Conservation (phyloP, 2,329 filamentous ascomycete genomes). For the Scleromitrula shiraiana region DNA sequence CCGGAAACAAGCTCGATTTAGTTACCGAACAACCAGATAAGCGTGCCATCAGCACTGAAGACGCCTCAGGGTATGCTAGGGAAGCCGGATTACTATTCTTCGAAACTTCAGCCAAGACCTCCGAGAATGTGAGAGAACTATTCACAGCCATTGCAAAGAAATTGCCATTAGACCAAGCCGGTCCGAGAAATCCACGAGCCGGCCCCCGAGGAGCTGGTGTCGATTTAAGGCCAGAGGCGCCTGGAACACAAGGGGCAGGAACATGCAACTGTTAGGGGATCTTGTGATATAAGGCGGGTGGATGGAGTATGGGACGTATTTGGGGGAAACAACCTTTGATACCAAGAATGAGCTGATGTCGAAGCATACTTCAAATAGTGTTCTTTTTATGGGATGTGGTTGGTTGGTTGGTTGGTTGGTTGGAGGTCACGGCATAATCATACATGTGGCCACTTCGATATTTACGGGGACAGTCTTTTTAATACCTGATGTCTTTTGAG, state of each 20-base stretch:
- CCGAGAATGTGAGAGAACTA: conserved; percentile 89
- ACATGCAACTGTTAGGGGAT: conserved; percentile 54
- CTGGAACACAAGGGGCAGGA: conserved; percentile 49
- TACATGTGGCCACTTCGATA: conserved; percentile 18
- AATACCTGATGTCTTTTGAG: conserved; percentile 28
- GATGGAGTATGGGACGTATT: conserved; percentile 17
- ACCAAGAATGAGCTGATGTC: conserved; percentile 12
- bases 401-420: conserved; percentile 17
- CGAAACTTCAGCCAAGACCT: conserved; percentile 95
- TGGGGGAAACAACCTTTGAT: conserved; percentile 12
- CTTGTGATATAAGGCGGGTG: conserved; percentile 11
- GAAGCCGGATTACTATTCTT: conserved; percentile 96
- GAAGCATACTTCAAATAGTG: conserved; percentile 13
- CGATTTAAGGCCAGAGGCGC: conserved; percentile 49
- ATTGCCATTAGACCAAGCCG: conserved; percentile 88
- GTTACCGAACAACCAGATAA: conserved; percentile 93
- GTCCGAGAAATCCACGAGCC: conserved; percentile 74
- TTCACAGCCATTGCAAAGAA: conserved; percentile 99
- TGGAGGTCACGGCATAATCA: conserved; percentile 10
- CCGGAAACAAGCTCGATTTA: conserved; percentile 95
- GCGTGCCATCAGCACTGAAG: conserved; percentile 78
- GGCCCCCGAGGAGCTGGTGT: conserved; percentile 46
- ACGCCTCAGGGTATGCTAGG: conserved; percentile 90
- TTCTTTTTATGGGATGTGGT: conserved; percentile 18
- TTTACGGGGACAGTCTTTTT: conserved; percentile 27